Evolutionary conservation across 2,329 filamentous ascomycete genomes (phyloP).

Genomic region (Stachybotrys chartarum): DNA sequence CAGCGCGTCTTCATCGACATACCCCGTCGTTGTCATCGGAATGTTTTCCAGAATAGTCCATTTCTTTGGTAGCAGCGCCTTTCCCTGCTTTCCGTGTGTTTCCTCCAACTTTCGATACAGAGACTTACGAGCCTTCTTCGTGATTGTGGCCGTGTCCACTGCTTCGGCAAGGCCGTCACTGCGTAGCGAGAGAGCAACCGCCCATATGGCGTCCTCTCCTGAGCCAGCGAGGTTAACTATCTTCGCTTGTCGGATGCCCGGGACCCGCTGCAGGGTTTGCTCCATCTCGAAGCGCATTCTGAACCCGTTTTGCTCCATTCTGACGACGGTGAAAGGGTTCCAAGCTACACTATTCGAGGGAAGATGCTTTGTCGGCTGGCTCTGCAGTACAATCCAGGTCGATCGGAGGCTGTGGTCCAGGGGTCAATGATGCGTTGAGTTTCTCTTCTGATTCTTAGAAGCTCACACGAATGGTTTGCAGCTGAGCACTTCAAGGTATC

Average conservation of each 20-base stretch:
- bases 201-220: neutral
- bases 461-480: no score
- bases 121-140: neutral
- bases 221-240: neutral
- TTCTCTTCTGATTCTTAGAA: no score
- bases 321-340: neutral
- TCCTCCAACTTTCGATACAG: neutral
- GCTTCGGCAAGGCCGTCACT: neutral
- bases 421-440: no score
- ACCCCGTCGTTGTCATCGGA: neutral
- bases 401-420: no score
- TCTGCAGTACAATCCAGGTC: neutral
- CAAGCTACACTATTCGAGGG: neutral
- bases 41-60: neutral
- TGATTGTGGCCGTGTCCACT: neutral
- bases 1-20: neutral
- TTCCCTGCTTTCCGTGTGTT: neutral
- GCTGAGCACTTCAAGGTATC: no score
- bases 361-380: neutral
- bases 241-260: neutral
- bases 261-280: neutral
- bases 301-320: neutral
- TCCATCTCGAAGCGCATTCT: neutral
- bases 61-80: neutral
- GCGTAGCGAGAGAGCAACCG: neutral